phyloP scores from a whole-genome alignment of 164 flowering plant genomes.

The Sedum album region DNA sequence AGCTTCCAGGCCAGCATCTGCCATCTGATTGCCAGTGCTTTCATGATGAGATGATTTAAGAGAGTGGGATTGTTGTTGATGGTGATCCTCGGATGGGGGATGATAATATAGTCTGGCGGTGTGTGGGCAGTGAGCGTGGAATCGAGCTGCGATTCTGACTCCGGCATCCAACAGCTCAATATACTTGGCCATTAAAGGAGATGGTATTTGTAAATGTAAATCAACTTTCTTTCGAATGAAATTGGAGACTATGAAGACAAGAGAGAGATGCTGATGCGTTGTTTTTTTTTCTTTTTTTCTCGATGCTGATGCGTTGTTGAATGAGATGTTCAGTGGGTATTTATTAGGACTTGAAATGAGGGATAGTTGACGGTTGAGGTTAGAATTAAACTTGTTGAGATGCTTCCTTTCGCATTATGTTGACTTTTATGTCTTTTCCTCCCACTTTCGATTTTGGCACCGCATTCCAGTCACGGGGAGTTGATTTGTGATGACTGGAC shows the following conservation, averaged over 20 bases:
- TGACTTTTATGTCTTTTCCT: neutral
- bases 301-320: neutral
- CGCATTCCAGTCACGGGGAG: neutral
- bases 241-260: neutral
- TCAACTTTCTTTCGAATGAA: neutral
- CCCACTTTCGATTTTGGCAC: neutral
- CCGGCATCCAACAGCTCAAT: slow-evolving; percentile 7
- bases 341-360: neutral
- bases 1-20: neutral
- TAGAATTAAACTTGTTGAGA: too few species aligned
- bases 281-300: too few species aligned
- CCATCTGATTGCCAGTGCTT: neutral
- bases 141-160: slow-evolving; percentile 5
- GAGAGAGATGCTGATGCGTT: neutral
- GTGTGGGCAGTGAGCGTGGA: slow-evolving; percentile 5
- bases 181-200: neutral
- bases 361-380: neutral
- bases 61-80: neutral
- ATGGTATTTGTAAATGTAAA: too few species aligned
- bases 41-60: neutral
- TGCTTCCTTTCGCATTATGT: neutral
- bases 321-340: neutral
- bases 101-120: slow-evolving; percentile 7
- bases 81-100: slow-evolving; percentile 6
- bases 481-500: neutral